phyloP scores from a whole-genome alignment of 2,329 filamentous ascomycete genomes.

The Sporothrix phasma region DNA sequence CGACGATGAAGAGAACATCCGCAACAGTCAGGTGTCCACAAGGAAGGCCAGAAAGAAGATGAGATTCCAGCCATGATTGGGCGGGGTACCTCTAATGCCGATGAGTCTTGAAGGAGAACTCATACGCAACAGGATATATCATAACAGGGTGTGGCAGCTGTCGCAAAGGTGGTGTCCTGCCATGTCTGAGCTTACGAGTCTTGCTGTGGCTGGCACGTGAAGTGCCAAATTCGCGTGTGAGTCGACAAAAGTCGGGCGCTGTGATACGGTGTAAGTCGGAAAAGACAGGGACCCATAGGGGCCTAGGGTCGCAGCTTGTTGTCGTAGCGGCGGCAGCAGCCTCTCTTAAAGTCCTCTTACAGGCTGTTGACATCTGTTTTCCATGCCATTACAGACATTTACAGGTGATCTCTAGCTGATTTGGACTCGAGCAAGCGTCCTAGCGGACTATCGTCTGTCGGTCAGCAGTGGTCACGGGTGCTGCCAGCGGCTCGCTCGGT shows the following conservation, averaged over 20 bases:
- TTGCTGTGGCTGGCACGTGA: background rate
- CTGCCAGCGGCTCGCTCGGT: constrained; percentile 8
- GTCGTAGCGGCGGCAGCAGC: background rate
- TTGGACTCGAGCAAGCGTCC: no score
- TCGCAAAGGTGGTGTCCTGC: background rate
- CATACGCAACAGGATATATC: background rate
- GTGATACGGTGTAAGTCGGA: background rate
- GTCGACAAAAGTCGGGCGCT: background rate
- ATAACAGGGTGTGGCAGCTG: background rate
- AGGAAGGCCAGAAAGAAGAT: background rate
- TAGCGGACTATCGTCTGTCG: background rate
- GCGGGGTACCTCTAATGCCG: background rate
- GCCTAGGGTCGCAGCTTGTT: background rate
- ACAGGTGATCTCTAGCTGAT: background rate
- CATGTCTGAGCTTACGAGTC: constrained; percentile 2
- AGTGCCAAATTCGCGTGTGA: background rate
- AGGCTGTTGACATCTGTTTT: background rate
- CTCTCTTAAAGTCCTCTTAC: background rate
- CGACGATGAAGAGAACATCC: background rate
- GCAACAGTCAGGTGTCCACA: background rate
- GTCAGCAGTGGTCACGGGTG: constrained; percentile 2
- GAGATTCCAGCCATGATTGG: background rate
- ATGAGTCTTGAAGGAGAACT: background rate
- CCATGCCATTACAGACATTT: constrained; percentile 2
- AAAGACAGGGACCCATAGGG: background rate